Conservation (phyloP, 2,329 filamentous ascomycete genomes). For the Colletotrichum tofieldiae region DNA sequence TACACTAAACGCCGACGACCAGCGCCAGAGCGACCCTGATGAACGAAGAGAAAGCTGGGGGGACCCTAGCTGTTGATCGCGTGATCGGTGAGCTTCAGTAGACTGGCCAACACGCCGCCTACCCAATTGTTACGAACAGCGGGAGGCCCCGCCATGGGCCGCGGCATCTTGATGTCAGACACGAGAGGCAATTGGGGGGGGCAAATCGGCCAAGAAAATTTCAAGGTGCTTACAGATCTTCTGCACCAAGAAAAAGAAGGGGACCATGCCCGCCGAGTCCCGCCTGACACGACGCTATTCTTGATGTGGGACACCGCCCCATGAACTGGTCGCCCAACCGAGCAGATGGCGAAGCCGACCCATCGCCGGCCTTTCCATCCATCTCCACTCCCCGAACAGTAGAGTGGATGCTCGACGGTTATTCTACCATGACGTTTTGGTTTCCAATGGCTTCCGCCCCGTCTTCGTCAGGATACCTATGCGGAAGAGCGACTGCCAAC, state of each 20-base stretch:
- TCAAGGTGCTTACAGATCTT: conserved; percentile 15
- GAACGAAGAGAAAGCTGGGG: not conserved
- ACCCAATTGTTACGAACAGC: not conserved
- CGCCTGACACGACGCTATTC: conserved; percentile 12
- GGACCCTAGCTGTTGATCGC: not conserved
- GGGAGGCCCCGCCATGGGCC: conserved; percentile 27
- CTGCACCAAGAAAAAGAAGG: not conserved
- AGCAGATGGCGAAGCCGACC: conserved; percentile 12
- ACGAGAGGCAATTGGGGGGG: conserved; percentile 24
- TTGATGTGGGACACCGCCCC: conserved; percentile 29
- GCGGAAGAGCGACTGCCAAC: not conserved
- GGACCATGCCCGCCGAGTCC: not conserved
- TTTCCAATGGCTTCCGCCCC: conserved; percentile 27
- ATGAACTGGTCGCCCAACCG: not conserved
- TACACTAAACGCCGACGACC: conserved; percentile 16
- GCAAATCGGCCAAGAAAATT: conserved; percentile 14
- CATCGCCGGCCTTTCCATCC: not conserved
- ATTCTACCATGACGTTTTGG: conserved; percentile 41
- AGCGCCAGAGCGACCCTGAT: not conserved
- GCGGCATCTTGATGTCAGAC: conserved; percentile 37
- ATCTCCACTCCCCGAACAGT: not conserved
- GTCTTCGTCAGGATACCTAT: conserved; percentile 1
- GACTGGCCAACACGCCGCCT: conserved; percentile 5
- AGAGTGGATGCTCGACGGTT: conserved; percentile 14
- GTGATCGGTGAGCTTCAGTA: conserved; percentile 15